Base-by-base conservation (phyloP, 176 grass and related monocot genomes). In the Triticum urartu region DNA sequence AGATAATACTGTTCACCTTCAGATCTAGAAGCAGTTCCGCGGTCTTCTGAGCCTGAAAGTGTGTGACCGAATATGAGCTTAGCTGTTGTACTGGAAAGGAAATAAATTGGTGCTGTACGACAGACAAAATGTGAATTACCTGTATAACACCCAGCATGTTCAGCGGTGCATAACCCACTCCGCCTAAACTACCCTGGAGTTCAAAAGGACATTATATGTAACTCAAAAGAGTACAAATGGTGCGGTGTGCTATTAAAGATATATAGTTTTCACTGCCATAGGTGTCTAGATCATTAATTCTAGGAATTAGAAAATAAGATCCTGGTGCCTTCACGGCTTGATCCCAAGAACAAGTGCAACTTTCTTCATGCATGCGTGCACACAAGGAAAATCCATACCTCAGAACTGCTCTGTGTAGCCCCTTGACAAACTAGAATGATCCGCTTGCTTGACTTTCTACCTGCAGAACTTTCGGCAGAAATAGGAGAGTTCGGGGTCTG, bases 91-190 rank as follows among this genome's bases (percentile, higher is more conserved):
- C 20, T 47, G 24, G 75, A 47, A 87, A 79, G 6, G 67, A 47
- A 87, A 79, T 34, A 90, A 91, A 81, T 22, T 11, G 11, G 18
- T 28, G 5, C 20, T 1, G 17, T 7, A 32, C 36, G 40, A 64
- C 74, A 54, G 2, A 18, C 13, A 70, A 77, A 0, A 71, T 86
- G 7, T 26, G 13, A 85, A 20, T 5, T 92, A 95, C 97, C 92
- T 98, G 93, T 90, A 98, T 95, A 83, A 89, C 64, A 33, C 97
- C 97, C 24, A 98, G 97, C 93, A 98, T 98, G 85, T 98, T 98
- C 86, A 98, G 84, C 0, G 97, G 85, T 12, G 91, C 92, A 77
- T 92, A 98, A 76, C 93, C 90, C 59, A 92, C 75, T 78, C 87
- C 86, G 38, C 67, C 69, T 30, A 96, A 83, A 79, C 79, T 85